These are phyloP conservation scores for Onygena corvina DNA, from an alignment of 2,329 filamentous ascomycete species.

Conservation along the genomic window DNA sequence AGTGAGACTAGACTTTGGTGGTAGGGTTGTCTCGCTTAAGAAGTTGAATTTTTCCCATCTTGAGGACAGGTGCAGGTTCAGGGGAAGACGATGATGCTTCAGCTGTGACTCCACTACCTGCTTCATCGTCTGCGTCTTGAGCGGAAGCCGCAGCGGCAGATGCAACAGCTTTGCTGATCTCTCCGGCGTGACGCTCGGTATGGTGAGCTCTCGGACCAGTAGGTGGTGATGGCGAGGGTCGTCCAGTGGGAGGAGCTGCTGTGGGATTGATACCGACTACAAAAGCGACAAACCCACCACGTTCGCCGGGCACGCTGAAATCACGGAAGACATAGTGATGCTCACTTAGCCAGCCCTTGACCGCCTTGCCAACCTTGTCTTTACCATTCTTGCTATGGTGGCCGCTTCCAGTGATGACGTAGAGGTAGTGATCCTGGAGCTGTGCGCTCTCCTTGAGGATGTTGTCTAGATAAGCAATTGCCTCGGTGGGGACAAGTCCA, in stretches of 20 bases:
- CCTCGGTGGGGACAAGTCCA: slow-evolving; percentile 96
- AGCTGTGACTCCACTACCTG: slow-evolving; percentile 18
- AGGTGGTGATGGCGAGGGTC: slow-evolving; percentile 25
- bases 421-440: slow-evolving; percentile 60
- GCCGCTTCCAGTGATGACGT: slow-evolving; percentile 91
- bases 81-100: slow-evolving; percentile 15
- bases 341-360: slow-evolving; percentile 82
- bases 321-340: slow-evolving; percentile 94
- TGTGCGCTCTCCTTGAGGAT: slow-evolving; percentile 71
- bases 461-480: slow-evolving; percentile 82
- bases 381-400: slow-evolving; percentile 98
- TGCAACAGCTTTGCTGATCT: slow-evolving; percentile 9
- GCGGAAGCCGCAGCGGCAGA: slow-evolving; percentile 18
- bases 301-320: slow-evolving; percentile 91
- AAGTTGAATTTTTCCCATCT: slow-evolving; percentile 36
- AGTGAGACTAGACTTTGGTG: not conserved
- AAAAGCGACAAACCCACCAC: slow-evolving; percentile 59
- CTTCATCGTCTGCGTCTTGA: slow-evolving; percentile 11
- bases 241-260: slow-evolving; percentile 39
- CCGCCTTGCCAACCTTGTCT: slow-evolving; percentile 92
- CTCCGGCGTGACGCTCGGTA: slow-evolving; percentile 14
- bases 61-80: slow-evolving; percentile 22
- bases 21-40: slow-evolving; percentile 33
- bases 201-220: slow-evolving; percentile 18
- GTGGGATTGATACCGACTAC: slow-evolving; percentile 53